Conservation (phyloP, 441 rosid species). For the Brassica balearica region DNA sequence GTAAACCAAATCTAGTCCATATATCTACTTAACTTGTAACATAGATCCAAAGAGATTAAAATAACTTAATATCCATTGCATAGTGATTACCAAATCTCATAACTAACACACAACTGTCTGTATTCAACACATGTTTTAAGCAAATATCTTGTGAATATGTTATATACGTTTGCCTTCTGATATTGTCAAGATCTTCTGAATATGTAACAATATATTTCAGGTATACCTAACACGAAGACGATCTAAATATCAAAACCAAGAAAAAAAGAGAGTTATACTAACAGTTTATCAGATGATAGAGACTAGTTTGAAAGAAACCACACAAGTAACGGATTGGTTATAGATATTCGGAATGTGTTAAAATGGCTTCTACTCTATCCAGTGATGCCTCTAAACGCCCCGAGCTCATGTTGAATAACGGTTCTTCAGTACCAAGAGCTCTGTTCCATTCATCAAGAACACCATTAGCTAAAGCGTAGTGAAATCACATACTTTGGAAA, state of each 20-base stretch:
- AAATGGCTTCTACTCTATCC: conserved; percentile 84
- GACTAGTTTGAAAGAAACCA: conserved; percentile 32
- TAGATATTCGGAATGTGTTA: conserved; percentile 53
- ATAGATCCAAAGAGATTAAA: neutral
- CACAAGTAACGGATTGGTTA: conserved; percentile 7
- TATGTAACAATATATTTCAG: conserved; percentile 12
- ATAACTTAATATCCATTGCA: neutral
- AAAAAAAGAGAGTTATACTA: neutral
- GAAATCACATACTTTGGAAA: neutral
- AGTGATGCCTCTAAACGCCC: conserved; percentile 85
- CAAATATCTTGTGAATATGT: conserved; percentile 13
- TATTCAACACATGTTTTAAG: neutral
- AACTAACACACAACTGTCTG: neutral
- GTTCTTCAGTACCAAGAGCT: conserved; percentile 79
- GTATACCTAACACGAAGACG: conserved; percentile 13
- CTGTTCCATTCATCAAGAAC: conserved; percentile 50
- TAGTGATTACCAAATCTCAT: conserved; percentile 16
- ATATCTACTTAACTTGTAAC: neutral
- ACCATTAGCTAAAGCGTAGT: neutral
- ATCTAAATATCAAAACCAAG: conserved; percentile 2
- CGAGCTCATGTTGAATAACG: conserved; percentile 83
- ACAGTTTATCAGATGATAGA: neutral
- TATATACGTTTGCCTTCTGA: conserved; percentile 7
- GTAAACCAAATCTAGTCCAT: neutral
- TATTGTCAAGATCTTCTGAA: conserved; percentile 11